Evolutionary conservation across 208 protist genomes (phyloP).

Genomic region (Vickermania ingenoplastis): DNA sequence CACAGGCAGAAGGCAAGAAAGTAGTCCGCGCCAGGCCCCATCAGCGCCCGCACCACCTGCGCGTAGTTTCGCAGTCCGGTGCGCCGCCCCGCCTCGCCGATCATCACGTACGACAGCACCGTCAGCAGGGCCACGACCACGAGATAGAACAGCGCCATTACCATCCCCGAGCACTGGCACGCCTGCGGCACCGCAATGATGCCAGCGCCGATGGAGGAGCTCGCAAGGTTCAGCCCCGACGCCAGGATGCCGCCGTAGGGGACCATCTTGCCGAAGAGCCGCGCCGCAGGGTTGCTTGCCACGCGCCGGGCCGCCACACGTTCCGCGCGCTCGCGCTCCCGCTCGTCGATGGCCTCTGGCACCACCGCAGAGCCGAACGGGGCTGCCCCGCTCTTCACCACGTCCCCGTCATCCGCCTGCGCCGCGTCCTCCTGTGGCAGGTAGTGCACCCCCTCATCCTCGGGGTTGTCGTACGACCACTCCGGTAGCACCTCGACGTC

Average conservation of each 20-base stretch:
- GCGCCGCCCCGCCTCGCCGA: slow-evolving; percentile 20
- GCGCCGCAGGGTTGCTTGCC: slow-evolving; percentile 9
- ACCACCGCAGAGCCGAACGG: background rate
- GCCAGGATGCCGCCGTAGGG: slow-evolving; percentile 52
- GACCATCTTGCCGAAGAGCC: slow-evolving; percentile 22
- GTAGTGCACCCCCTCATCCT: background rate
- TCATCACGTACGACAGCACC: slow-evolving; percentile 40
- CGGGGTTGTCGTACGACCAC: slow-evolving; percentile 1
- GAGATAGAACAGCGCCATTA: slow-evolving; percentile 55
- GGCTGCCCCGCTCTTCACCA: background rate
- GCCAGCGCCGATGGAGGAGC: slow-evolving; percentile 48
- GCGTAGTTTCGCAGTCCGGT: slow-evolving; percentile 52
- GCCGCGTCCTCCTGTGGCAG: background rate
- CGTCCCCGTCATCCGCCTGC: background rate
- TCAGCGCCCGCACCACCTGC: slow-evolving; percentile 24
- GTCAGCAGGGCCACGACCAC: slow-evolving; percentile 35
- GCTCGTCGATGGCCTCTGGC: slow-evolving; percentile 10
- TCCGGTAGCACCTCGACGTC: background rate
- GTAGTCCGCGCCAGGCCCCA: slow-evolving; percentile 41
- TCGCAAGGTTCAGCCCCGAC: slow-evolving; percentile 51
- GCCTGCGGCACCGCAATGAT: slow-evolving; percentile 56
- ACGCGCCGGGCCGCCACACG: slow-evolving; percentile 26
- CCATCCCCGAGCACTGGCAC: slow-evolving; percentile 35
- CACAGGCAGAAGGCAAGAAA: slow-evolving; percentile 39
- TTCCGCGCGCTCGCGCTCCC: slow-evolving; percentile 25